phyloP scores from a whole-genome alignment of 352 stramenopile genomes.

The Vaucheria bursata region DNA sequence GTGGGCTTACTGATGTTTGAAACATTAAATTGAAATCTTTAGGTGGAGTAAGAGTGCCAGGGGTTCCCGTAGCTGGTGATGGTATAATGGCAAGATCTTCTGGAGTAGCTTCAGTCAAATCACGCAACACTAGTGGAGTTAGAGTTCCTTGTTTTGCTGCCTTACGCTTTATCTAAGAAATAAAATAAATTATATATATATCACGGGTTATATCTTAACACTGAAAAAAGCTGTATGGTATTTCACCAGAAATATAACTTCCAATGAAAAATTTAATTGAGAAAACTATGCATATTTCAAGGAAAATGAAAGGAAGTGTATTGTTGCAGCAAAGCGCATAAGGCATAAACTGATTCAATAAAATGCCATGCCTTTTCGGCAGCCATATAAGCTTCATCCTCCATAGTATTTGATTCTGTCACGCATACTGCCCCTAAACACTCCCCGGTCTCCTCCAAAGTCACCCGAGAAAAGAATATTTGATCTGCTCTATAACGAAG shows the following conservation, averaged over 20 bases:
- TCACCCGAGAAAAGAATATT: slow-evolving; percentile 59
- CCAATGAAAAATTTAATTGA: too few relatives aligned
- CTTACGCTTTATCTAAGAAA: slow-evolving; percentile 48
- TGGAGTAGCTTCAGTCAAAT: slow-evolving; percentile 56
- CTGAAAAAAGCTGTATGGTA: too few relatives aligned
- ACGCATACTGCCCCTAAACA: slow-evolving; percentile 62
- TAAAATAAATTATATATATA: too few relatives aligned
- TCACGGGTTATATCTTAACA: too few relatives aligned
- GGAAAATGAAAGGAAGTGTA: too few relatives aligned
- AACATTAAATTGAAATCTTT: slow-evolving; percentile 97
- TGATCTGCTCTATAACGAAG: slow-evolving; percentile 70
- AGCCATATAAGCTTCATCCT: slow-evolving; percentile 53
- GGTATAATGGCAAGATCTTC: slow-evolving; percentile 60
- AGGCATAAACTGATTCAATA: too few relatives aligned
- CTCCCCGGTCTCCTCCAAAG: slow-evolving; percentile 40
- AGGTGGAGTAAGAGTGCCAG: slow-evolving; percentile 60
- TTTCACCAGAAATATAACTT: too few relatives aligned
- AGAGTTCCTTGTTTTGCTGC: slow-evolving; percentile 51
- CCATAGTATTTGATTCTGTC: slow-evolving; percentile 56
- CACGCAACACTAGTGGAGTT: slow-evolving; percentile 54
- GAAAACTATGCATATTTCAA: too few relatives aligned
- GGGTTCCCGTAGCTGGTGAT: slow-evolving; percentile 59
- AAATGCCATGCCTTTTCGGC: slow-evolving; percentile 21
- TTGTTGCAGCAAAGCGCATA: too few relatives aligned
- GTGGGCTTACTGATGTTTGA: slow-evolving; percentile 86